Base-by-base conservation (phyloP, 2,329 filamentous ascomycete genomes). In the Ophiocordyceps camponoti-leonardi region DNA sequence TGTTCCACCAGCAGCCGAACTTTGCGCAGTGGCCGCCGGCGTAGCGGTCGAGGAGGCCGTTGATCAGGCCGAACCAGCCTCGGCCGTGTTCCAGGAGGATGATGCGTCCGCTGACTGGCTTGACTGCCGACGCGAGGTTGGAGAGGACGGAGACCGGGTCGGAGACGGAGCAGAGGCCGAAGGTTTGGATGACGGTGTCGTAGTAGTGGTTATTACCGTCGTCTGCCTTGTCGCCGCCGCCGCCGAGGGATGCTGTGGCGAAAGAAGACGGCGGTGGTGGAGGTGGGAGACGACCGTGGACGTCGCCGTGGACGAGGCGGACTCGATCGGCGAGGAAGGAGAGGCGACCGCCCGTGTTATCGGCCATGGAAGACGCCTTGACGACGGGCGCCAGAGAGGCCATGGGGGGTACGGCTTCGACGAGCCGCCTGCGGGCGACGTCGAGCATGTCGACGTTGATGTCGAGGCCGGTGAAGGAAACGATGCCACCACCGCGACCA, bases 1-100 rank as follows among this genome's bases (percentile, higher is more conserved):
- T 65, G 60, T 81, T 81, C 76, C 76, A 81, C 77, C 77, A 81
- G 61, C 77, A 81, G 3, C 77, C 77, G 54, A 75, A 81, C 52
- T 71, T 68, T 20, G 65, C 61, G 47, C 77, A 79, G 53, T 81
- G 77, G 20, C 62, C 60, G 16, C 61, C 59, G 0, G 77, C 77
- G 47, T 69, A 67, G 49, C 61, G 63, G 59, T 81, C 77, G 30
- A 81, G 59, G 18, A 73, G 52, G 11, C 62, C 59, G 54, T 81
- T 80, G 31, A 81, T 60, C 45, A 73, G 61, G 6, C 65, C 63
- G 58, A 66, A 77, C 54, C 60, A 66, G 16, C 73, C 74, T 49
- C 73, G 70, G 22, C 77, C 77, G 61, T 81, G 77, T 59, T 81
- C 77, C 10, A 81, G 60, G 43, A 81, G 61, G 33, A 80, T 57